A percentile compares a stretch with the other conserved stretches of the same genome.
These are phyloP conservation scores for Lactarius quietus DNA, from an alignment of 768 basidiomycete species.

Conservation along the genomic window DNA sequence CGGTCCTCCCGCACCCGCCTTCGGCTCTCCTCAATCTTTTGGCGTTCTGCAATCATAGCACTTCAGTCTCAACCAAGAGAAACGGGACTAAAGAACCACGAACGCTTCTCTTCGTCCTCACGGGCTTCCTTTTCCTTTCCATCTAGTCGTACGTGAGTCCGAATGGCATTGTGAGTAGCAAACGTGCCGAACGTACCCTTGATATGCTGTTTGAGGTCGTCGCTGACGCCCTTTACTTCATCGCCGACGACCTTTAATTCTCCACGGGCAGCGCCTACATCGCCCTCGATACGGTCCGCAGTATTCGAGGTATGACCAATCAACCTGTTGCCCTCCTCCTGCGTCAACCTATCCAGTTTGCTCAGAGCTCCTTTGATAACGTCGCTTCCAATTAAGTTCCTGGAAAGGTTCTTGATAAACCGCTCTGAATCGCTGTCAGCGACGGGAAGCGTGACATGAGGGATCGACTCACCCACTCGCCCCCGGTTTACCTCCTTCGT, in stretches of 20 bases:
- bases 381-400: background rate
- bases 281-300: too few relatives aligned
- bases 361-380: background rate
- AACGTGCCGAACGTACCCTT: background rate
- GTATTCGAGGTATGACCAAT: background rate
- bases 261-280: too few relatives aligned
- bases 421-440: background rate
- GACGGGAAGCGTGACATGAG: background rate
- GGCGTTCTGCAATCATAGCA: background rate
- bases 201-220: background rate
- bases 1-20: background rate
- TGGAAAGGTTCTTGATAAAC: too few relatives aligned
- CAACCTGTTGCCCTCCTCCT: background rate
- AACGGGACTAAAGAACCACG: background rate
- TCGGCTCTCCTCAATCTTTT: background rate
- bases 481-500: background rate
- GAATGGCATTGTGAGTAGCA: background rate
- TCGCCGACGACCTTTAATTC: too few relatives aligned
- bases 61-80: background rate
- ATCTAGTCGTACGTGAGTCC: background rate
- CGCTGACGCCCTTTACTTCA: background rate
- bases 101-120: background rate
- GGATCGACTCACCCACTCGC: background rate
- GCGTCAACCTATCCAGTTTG: background rate
- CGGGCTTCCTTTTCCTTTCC: background rate